Conservation (phyloP, 139 green algal species). For the Mesotaenium endlicherianum region DNA sequence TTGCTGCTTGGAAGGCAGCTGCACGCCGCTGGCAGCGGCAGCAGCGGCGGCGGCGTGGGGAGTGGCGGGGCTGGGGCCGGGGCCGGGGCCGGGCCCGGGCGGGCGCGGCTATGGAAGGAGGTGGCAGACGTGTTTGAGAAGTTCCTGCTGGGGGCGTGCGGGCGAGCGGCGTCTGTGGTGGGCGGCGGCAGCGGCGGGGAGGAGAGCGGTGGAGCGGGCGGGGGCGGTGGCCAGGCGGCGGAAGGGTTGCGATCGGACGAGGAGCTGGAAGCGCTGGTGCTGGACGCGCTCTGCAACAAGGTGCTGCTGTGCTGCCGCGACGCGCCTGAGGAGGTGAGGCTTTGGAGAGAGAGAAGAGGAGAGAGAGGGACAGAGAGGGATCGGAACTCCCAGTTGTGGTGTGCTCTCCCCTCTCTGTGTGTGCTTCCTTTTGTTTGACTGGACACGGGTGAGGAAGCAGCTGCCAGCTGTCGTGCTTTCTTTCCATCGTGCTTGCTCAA, state of each 20-base stretch:
- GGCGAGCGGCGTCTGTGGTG: not conserved
- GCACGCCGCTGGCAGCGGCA: not conserved
- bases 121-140: conserved; percentile 42
- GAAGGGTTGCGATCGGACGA: conserved; percentile 51
- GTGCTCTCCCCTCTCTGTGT: not conserved
- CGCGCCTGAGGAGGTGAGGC: conserved; percentile 51
- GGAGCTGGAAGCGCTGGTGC: conserved; percentile 65
- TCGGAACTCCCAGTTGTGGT: not conserved
- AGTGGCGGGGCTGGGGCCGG: not conserved
- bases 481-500: too few relatives aligned
- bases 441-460: too few relatives aligned
- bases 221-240: not conserved
- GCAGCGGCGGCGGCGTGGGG: not conserved
- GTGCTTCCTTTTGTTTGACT: too few relatives aligned
- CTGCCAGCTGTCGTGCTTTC: too few relatives aligned
- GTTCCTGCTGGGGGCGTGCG: conserved; percentile 40
- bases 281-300: conserved; percentile 73
- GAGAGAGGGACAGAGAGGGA: not conserved
- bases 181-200: not conserved
- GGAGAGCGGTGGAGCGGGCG: not conserved
- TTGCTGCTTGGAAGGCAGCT: too few relatives aligned
- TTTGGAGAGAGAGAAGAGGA: not conserved
- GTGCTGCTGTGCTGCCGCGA: conserved; percentile 65
- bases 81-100: not conserved
- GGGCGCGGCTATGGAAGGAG: conserved; percentile 39